Evolutionary conservation across 768 basidiomycete species (phyloP).

Genomic region (Solioccasus polychromus): DNA sequence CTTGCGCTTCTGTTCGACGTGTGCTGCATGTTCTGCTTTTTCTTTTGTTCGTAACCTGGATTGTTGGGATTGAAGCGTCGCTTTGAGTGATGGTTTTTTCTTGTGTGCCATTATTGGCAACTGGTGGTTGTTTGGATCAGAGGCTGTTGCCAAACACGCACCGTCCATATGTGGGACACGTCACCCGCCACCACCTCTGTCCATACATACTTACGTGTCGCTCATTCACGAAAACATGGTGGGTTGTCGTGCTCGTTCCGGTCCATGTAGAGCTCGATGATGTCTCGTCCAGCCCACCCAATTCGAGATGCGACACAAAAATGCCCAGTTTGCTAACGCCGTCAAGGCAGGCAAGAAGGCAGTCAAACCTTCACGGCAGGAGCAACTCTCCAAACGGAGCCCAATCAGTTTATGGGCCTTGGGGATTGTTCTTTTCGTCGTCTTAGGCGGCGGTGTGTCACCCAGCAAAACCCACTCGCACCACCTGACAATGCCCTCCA

Average conservation of each 20-base stretch:
- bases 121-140: constrained; percentile 29
- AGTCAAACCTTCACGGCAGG: constrained; percentile 67
- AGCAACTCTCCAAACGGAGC: constrained; percentile 66
- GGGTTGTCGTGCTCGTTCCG: background rate
- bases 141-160: constrained; percentile 26
- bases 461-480: background rate
- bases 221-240: constrained; percentile 36
- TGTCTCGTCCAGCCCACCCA: constrained; percentile 66
- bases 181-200: constrained; percentile 13
- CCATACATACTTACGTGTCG: constrained; percentile 11
- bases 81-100: constrained; percentile 60
- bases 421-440: constrained; percentile 70
- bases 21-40: constrained; percentile 52
- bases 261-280: background rate
- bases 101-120: constrained; percentile 37
- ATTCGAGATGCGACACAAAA: constrained; percentile 79
- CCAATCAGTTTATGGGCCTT: constrained; percentile 76
- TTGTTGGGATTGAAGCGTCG: constrained; percentile 68
- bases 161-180: constrained; percentile 18
- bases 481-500: constrained; percentile 27
- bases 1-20: constrained; percentile 43
- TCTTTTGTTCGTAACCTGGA: constrained; percentile 60
- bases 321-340: constrained; percentile 75
- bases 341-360: constrained; percentile 76
- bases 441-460: constrained; percentile 75